Percentiles rank a stretch among this genome's conserved stretches.
Evolutionary conservation across 495 filamentous ascomycete species (phyloP).

Genomic region (Penicillium turbatum): DNA sequence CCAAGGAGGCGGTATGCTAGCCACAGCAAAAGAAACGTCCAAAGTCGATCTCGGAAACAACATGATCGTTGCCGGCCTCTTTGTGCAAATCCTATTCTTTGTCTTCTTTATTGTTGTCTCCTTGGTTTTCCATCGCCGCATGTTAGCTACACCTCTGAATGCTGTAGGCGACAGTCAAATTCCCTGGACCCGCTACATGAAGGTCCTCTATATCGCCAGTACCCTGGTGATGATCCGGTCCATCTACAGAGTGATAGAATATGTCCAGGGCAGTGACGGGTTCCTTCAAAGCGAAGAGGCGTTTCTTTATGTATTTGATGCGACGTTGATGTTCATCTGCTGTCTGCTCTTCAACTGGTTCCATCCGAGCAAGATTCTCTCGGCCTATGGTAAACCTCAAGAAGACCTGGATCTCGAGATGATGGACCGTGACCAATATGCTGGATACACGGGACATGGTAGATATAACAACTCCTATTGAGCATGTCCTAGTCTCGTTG

Average conservation of each 20-base stretch:
- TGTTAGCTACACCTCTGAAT: slow-evolving; percentile 45
- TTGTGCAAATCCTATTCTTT: slow-evolving; percentile 43
- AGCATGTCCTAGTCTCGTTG: background rate
- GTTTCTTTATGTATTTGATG: slow-evolving; percentile 51
- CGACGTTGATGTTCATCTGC: slow-evolving; percentile 23
- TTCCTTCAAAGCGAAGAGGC: slow-evolving; percentile 49
- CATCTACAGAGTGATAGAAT: slow-evolving; percentile 60
- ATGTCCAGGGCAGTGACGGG: slow-evolving; percentile 50
- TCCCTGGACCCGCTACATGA: slow-evolving; percentile 47
- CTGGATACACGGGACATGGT: background rate
- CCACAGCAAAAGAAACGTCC: slow-evolving; percentile 18
- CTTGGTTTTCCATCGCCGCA: slow-evolving; percentile 36
- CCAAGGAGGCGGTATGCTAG: slow-evolving; percentile 28
- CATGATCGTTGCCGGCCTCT: slow-evolving; percentile 44
- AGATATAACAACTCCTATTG: background rate
- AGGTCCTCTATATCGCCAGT: slow-evolving; percentile 48
- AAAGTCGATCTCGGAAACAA: slow-evolving; percentile 35
- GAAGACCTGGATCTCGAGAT: slow-evolving; percentile 11
- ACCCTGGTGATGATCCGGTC: slow-evolving; percentile 56
- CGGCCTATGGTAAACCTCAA: background rate
- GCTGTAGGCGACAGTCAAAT: slow-evolving; percentile 5
- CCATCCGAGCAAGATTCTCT: slow-evolving; percentile 18
- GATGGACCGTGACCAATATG: slow-evolving; percentile 2
- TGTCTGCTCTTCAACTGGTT: slow-evolving; percentile 44
- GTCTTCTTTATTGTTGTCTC: slow-evolving; percentile 39